Evolutionary conservation across 1,284 basidiomycete species (phyloP), one percentile per base, ranked within the genome.

Genomic region (Ustilago esculenta): DNA sequence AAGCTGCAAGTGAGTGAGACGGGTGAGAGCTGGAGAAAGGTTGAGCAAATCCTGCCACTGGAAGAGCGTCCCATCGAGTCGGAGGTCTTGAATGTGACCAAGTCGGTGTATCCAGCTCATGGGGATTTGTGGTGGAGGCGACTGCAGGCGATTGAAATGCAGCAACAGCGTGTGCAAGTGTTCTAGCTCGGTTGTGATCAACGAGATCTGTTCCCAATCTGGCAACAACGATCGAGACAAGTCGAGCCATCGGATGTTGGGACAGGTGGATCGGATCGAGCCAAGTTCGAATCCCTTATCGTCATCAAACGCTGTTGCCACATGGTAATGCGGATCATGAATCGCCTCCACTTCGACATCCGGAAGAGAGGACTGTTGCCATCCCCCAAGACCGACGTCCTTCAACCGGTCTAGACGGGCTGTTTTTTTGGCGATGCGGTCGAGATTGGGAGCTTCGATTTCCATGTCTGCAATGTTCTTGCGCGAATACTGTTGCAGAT

Each of bases 381-480:
- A 68, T 0, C 85, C 85, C 71, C 92, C 90, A 21, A 96, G 84
- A 53, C 92, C 92, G 48, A 90, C 87, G 79, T 92, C 89, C 32
- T 87, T 87, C 40, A 97, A 84, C 15, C 85, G 85, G 49, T 87
- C 86, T 17, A 97, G 83, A 50, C 87, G 84, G 1, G 88, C 84
- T 15, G 95, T 86, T 42, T 90, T 89, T 25, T 84, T 82, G 57
- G 89, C 86, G 51, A 97, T 88, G 75, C 89, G 90, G 75, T 91
- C 88, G 43, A 96, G 84, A 39, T 88, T 87, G 0, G 94, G 90
- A 1, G 91, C 91, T 81, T 96, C 91, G 14, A 98, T 92, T 65
- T 91, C 85, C 61, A 97, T 94, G 18, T 76, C 75, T 24, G 60
- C 70, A 30, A 73, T 65, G 41, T 55, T 74, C 37, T 58, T 63